Conservation (phyloP, 2,329 filamentous ascomycete species). For the Stagonosporopsis chrysanthemi region DNA sequence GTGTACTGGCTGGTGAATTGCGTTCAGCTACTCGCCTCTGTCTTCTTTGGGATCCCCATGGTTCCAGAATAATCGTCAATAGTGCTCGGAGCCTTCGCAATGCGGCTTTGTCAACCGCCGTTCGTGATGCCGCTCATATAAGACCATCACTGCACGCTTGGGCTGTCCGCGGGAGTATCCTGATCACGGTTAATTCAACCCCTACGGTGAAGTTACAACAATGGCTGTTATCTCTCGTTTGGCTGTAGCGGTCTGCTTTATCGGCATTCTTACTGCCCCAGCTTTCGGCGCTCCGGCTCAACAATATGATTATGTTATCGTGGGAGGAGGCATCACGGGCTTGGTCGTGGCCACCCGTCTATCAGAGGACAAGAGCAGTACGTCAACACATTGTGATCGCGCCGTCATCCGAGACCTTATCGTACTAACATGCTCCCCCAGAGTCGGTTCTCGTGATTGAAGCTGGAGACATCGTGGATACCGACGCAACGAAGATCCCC, state of each 20-base stretch:
- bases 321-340: slow-evolving; percentile 41
- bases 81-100: not conserved
- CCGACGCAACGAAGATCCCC: slow-evolving; percentile 25
- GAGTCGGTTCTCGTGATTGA: slow-evolving; percentile 13
- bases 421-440: slow-evolving; percentile 24
- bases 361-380: slow-evolving; percentile 34
- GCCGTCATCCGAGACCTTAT: too few relatives aligned
- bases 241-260: slow-evolving; percentile 33
- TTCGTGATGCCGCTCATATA: not conserved
- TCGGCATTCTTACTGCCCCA: slow-evolving; percentile 27
- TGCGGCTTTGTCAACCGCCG: not conserved
- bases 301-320: slow-evolving; percentile 43
- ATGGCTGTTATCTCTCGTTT: slow-evolving; percentile 31
- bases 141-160: not conserved
- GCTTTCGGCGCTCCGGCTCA: slow-evolving; percentile 19
- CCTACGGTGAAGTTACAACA: not conserved
- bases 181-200: too few relatives aligned
- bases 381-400: not conserved
- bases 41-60: slow-evolving; percentile 13
- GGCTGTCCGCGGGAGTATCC: not conserved
- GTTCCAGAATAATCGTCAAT: not conserved
- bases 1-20: slow-evolving; percentile 1
- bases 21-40: slow-evolving; percentile 1
- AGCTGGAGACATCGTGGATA: not conserved
- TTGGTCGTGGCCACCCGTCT: slow-evolving; percentile 39